Percentiles rank a stretch among this genome's conserved stretches.
phyloP scores from a whole-genome alignment of 805 yeast genomes.

The Deakozyma indianensis region DNA sequence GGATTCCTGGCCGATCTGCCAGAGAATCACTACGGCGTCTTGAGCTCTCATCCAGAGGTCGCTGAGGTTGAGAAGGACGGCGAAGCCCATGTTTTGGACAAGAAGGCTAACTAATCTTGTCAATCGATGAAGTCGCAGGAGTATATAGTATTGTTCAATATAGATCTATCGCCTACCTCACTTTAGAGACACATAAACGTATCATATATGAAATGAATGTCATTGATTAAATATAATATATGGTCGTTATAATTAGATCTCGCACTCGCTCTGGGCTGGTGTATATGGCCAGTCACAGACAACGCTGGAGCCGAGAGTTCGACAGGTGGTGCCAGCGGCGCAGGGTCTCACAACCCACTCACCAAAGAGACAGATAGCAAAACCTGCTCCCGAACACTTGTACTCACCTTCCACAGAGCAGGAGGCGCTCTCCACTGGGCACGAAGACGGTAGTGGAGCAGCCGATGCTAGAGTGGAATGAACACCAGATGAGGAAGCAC shows the following conservation, averaged over 20 bases:
- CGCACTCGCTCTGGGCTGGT: not conserved
- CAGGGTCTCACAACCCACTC: slow-evolving; percentile 19
- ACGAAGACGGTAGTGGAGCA: not conserved
- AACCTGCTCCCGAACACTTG: slow-evolving; percentile 15
- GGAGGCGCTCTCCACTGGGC: slow-evolving; percentile 3
- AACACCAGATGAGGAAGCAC: not conserved
- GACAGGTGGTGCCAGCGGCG: slow-evolving; percentile 18
- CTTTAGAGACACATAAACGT: too few species aligned
- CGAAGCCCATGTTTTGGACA: slow-evolving; percentile 1
- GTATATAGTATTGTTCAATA: too few species aligned
- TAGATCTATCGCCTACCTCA: too few species aligned
- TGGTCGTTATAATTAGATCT: not conserved
- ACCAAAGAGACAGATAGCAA: slow-evolving; percentile 16
- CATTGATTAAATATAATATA: too few species aligned
- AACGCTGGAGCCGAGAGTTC: slow-evolving; percentile 9
- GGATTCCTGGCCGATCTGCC: slow-evolving; percentile 1
- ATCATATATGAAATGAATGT: too few species aligned
- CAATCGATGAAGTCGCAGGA: too few species aligned
- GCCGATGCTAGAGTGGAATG: not conserved
- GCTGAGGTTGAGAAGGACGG: slow-evolving; percentile 1
- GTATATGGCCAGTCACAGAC: slow-evolving; percentile 16
- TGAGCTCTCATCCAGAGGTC: not conserved
- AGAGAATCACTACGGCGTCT: not conserved
- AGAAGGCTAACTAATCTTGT: too few species aligned
- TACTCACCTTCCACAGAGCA: slow-evolving; percentile 16